Conservation (phyloP, 257 asterid genomes). For the Agastache rugosa region DNA sequence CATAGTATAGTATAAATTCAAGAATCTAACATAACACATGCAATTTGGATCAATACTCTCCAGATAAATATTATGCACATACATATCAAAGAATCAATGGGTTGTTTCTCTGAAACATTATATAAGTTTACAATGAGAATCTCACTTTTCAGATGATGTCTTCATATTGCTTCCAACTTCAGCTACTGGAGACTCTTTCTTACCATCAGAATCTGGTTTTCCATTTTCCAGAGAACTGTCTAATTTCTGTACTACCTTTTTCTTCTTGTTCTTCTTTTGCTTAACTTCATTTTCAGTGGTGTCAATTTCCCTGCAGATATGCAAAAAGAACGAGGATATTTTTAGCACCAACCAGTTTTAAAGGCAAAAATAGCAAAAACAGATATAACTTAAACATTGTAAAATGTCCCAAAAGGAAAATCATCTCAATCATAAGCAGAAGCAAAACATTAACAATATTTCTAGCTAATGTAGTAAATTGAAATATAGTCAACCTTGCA, state of each 20-base stretch:
- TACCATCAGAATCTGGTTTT: conserved; percentile 37
- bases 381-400: not conserved
- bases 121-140: conserved; percentile 15
- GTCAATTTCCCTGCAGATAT: conserved; percentile 44
- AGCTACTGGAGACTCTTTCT: conserved; percentile 43
- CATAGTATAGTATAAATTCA: conserved; percentile 3
- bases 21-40: conserved; percentile 14
- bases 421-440: not conserved
- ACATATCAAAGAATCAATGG: not conserved
- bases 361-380: not conserved
- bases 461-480: conserved; percentile 3
- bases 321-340: not conserved
- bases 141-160: conserved; percentile 65
- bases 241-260: conserved; percentile 48
- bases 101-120: conserved; percentile 17
- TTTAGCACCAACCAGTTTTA: conserved; percentile 8
- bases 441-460: not conserved
- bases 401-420: conserved; percentile 16
- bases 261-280: conserved; percentile 72
- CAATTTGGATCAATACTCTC: conserved; percentile 1
- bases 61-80: conserved; percentile 14
- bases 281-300: conserved; percentile 44
- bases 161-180: conserved; percentile 49
- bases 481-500: conserved; percentile 52
- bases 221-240: conserved; percentile 43